Evolutionary conservation across 2,329 filamentous ascomycete genomes (phyloP).

Genomic region (Penicillium concentricum): DNA sequence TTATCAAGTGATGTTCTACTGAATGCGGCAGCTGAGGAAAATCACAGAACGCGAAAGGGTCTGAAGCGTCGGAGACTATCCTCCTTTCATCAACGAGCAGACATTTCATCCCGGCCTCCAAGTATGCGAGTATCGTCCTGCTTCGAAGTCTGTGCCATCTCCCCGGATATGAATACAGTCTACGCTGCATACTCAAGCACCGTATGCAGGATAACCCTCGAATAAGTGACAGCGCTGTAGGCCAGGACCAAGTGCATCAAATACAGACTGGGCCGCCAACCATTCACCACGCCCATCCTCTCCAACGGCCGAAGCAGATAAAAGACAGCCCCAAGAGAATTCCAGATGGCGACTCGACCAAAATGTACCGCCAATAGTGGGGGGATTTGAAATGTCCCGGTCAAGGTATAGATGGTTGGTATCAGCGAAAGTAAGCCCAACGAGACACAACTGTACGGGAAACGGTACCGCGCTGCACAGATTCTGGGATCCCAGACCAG

Average conservation of each 20-base stretch:
- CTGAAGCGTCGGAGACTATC: no score
- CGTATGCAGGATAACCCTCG: no score
- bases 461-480: background rate
- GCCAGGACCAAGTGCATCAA: slow-evolving; percentile 7
- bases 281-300: background rate
- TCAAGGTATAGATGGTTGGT: slow-evolving; percentile 6
- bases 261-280: slow-evolving; percentile 8
- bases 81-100: no score
- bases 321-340: background rate
- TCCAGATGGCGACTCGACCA: background rate
- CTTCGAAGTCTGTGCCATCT: no score
- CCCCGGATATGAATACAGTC: no score
- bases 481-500: background rate
- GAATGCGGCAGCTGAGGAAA: no score
- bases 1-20: no score
- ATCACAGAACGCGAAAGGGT: no score
- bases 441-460: slow-evolving; percentile 1
- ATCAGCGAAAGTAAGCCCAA: slow-evolving; percentile 7
- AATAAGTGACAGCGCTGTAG: background rate
- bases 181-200: no score
- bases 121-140: no score
- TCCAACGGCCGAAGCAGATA: slow-evolving; percentile 9
- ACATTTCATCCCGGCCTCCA: no score
- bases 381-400: background rate
- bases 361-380: background rate